Evolutionary conservation across 352 stramenopile species (phyloP).

Genomic region (Pythium coloratum): DNA sequence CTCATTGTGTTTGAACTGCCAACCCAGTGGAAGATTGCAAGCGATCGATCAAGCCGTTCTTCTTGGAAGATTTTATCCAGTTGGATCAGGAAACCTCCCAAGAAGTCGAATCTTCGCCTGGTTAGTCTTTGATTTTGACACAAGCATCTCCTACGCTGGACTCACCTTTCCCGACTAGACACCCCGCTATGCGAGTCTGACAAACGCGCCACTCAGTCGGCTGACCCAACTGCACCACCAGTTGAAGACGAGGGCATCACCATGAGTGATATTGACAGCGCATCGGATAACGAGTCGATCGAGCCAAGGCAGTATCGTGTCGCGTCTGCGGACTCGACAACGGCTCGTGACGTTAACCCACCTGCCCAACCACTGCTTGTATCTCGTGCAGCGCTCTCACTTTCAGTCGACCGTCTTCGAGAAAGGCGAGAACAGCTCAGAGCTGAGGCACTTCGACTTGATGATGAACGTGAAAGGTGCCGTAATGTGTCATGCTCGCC

Average conservation of each 20-base stretch:
- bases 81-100: conserved; percentile 11
- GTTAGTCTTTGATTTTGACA: not conserved
- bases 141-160: no score
- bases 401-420: not conserved
- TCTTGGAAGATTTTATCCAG: conserved; percentile 36
- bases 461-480: not conserved
- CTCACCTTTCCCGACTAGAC: no score
- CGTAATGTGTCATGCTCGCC: not conserved
- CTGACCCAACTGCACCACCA: not conserved
- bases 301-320: not conserved
- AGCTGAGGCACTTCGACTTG: not conserved
- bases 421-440: not conserved
- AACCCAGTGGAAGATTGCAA: conserved; percentile 29
- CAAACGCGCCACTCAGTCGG: no score
- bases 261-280: not conserved
- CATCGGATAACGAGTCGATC: not conserved
- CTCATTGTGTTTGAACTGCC: not conserved
- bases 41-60: conserved; percentile 39
- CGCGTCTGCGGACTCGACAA: not conserved
- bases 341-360: no score
- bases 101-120: not conserved
- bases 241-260: not conserved
- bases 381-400: not conserved
- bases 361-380: not conserved
- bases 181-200: no score